A percentile compares a stretch with the other conserved stretches of the same genome.
These are phyloP conservation scores for Globisporangium heterothallicum DNA, from an alignment of 352 stramenopile genomes.

Conservation along the genomic window DNA sequence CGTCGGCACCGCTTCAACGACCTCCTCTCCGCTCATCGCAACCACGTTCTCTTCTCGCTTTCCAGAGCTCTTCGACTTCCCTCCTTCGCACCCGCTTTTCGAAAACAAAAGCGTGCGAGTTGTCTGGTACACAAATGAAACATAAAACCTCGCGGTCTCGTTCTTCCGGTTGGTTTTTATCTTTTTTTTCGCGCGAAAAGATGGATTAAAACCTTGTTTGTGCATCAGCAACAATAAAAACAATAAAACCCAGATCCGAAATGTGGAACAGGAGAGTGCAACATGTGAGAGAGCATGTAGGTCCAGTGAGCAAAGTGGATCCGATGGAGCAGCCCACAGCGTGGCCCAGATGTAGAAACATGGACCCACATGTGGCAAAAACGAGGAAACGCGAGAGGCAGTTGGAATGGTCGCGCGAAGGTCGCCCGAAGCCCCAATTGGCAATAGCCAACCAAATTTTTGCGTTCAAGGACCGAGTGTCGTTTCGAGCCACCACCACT, in stretches of 20 bases:
- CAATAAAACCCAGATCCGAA: not conserved
- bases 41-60: not conserved
- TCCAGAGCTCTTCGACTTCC: slow-evolving; percentile 1
- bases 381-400: too few species aligned
- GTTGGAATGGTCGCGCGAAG: slow-evolving; percentile 19
- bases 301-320: too few species aligned
- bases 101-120: slow-evolving; percentile 8
- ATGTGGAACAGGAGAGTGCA: not conserved
- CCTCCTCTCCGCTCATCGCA: slow-evolving; percentile 2
- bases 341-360: not conserved
- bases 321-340: slow-evolving; percentile 5
- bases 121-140: slow-evolving; percentile 16
- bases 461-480: slow-evolving; percentile 5
- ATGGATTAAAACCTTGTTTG: too few species aligned
- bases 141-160: slow-evolving; percentile 12
- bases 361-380: too few species aligned
- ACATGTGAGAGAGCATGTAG: not conserved
- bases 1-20: slow-evolving; percentile 17
- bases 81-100: slow-evolving; percentile 11
- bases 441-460: slow-evolving; percentile 29
- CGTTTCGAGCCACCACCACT: slow-evolving; percentile 10
- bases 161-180: too few species aligned
- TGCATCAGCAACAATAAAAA: not conserved
- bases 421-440: slow-evolving; percentile 19
- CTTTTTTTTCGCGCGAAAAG: not conserved